These are phyloP conservation scores for Pilaira anomala DNA, from an alignment of 192 early-diverging fungal genomes.

Conservation along the genomic window DNA sequence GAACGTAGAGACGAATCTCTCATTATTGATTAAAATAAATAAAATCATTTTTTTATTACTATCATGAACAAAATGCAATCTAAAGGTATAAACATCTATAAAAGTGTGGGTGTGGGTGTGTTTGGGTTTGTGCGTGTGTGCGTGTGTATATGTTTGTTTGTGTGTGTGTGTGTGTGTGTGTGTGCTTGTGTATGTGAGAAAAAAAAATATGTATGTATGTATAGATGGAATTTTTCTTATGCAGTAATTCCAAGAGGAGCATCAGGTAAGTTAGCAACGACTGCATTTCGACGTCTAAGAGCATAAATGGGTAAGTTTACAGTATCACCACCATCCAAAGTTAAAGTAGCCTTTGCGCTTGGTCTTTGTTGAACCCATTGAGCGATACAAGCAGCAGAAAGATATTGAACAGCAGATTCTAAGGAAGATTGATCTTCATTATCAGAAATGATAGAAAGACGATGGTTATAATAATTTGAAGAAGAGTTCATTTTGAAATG, in stretches of 20 bases:
- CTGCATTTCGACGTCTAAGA: conserved; percentile 29
- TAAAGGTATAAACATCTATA: too few species aligned
- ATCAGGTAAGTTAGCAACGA: conserved; percentile 29
- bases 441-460: conserved; percentile 14
- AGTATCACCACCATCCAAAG: conserved; percentile 20
- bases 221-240: not conserved
- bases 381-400: conserved; percentile 21
- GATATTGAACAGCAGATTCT: conserved; percentile 9
- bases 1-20: too few species aligned
- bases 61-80: too few species aligned
- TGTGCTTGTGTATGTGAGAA: too few species aligned
- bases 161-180: too few species aligned
- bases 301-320: conserved; percentile 27
- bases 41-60: too few species aligned
- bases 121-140: not conserved
- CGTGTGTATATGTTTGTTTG: not conserved
- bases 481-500: conserved; percentile 2
- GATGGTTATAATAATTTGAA: conserved; percentile 2
- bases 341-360: conserved; percentile 14
- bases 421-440: conserved; percentile 8
- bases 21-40: too few species aligned
- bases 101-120: not conserved
- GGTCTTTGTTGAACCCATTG: conserved; percentile 19
- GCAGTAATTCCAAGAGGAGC: conserved; percentile 20
- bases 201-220: too few species aligned